Base-by-base conservation (phyloP, 2,329 filamentous ascomycete species). In the Trichoderma sp. region DNA sequence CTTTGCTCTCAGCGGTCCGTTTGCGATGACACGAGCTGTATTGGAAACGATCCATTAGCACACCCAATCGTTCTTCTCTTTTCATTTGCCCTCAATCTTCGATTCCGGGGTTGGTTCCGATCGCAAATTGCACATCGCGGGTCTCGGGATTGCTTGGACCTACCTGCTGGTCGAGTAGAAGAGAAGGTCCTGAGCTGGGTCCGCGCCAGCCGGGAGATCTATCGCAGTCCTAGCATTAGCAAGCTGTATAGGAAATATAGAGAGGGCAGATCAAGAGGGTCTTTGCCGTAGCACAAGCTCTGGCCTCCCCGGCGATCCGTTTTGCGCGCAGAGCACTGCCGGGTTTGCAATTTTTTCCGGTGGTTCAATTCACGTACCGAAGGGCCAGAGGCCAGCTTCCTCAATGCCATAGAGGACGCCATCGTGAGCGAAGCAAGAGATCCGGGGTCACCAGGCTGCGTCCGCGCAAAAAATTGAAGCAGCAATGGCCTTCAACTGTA, bases 1-100 rank as follows among this genome's bases (percentile, higher is more conserved):
- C 86, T 96, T 97, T 69, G 95, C 96, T 81, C 94, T 91, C 74
- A 98, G 87, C 74, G 93, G 92, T 75, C 90, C 88, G 82, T 91
- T 95, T 76, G 92, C 90, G 80, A 97, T 92, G 80, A 98, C 92
- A 81, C 91, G 90, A 78, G 93, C 92, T 94, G 72, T 60, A 24
- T 52, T 35, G 31, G 3, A 61, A 11, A n/a, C 59, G 13, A 43
- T 31, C 13, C 16, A 57, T 66, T 21, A 58, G 53, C 60, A 58
- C 8, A 59, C 8, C 43, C 16, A 40, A 27, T 52, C 29, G 11
- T 43, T 19, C 29, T 53, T 35, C 19, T 31, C n/a, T 35, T 52
- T 31, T 37, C 16, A 29, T 53, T 8, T 1, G 21, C 37, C 29
- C 13, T 43, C 21, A 4, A 52, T 52, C 11, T 5, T 52, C 2